A percentile compares a stretch with the other conserved stretches of the same genome.
Evolutionary conservation across 75 land plant genomes (phyloP).

Genomic region (Ceratopteris richardii): DNA sequence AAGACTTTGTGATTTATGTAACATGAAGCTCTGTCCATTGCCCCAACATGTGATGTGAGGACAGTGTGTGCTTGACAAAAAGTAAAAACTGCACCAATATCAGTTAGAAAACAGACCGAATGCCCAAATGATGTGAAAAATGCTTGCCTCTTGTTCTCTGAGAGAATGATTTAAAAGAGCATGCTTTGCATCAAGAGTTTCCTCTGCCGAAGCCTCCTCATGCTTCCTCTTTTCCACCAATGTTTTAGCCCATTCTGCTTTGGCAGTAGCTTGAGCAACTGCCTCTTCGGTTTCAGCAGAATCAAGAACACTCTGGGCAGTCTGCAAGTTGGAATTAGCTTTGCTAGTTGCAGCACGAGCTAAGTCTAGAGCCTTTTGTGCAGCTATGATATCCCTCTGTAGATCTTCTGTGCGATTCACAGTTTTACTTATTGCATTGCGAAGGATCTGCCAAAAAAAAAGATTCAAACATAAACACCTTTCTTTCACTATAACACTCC

Average conservation of each 20-base stretch:
- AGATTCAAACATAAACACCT: too few relatives aligned
- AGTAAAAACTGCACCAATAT: too few relatives aligned
- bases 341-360: conserved; percentile 47
- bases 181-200: conserved; percentile 71
- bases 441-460: conserved; percentile 40
- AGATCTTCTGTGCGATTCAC: conserved; percentile 75
- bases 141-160: conserved; percentile 65
- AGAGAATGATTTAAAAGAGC: conserved; percentile 71
- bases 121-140: too few relatives aligned
- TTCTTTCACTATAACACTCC: neutral
- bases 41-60: too few relatives aligned
- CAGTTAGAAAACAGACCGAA: too few relatives aligned
- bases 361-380: conserved; percentile 31
- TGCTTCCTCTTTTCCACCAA: conserved; percentile 49
- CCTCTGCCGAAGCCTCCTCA: conserved; percentile 50
- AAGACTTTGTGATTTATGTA: too few relatives aligned
- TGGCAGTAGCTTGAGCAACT: conserved; percentile 37
- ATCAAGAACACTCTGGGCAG: conserved; percentile 56
- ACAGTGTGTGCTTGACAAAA: too few relatives aligned
- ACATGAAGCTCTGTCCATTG: too few relatives aligned
- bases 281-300: conserved; percentile 56
- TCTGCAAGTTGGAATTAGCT: conserved; percentile 52
- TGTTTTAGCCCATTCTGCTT: conserved; percentile 59
- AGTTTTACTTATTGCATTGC: conserved; percentile 82
- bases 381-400: conserved; percentile 53